phyloP scores from a whole-genome alignment of 129 eudicot genomes.

The Logfia minima region DNA sequence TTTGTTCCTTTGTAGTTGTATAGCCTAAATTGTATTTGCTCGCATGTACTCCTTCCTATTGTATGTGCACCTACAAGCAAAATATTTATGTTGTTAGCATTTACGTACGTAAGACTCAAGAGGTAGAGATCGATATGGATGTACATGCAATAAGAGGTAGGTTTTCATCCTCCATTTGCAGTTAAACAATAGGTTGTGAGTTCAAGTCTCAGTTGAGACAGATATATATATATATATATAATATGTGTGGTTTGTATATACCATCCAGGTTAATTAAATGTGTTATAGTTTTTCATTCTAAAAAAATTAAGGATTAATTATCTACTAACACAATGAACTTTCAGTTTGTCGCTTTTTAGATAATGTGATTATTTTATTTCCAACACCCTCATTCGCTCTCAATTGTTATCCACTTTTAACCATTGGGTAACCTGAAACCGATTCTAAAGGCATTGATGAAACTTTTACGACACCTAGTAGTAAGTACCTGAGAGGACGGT shows the following conservation, averaged over 20 bases:
- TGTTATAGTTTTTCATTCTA: neutral
- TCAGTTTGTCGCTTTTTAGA: too few species aligned
- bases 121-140: neutral
- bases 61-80: conserved; percentile 72
- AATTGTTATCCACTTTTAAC: too few species aligned
- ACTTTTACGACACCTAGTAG: neutral
- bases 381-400: neutral
- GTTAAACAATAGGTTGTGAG: too few species aligned
- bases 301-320: neutral
- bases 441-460: neutral
- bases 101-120: neutral
- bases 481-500: conserved; percentile 81
- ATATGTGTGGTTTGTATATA: too few species aligned
- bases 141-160: neutral
- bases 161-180: too few species aligned
- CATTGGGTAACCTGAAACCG: neutral
- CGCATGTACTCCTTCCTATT: conserved; percentile 78
- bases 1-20: conserved; percentile 65
- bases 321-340: neutral
- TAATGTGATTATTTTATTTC: too few species aligned
- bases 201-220: too few species aligned
- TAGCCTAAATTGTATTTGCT: conserved; percentile 57
- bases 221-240: too few species aligned
- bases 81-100: neutral
- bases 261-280: too few species aligned